Conservation (phyloP, 2,329 filamentous ascomycete species). For the Trematosphaeria pertusa region DNA sequence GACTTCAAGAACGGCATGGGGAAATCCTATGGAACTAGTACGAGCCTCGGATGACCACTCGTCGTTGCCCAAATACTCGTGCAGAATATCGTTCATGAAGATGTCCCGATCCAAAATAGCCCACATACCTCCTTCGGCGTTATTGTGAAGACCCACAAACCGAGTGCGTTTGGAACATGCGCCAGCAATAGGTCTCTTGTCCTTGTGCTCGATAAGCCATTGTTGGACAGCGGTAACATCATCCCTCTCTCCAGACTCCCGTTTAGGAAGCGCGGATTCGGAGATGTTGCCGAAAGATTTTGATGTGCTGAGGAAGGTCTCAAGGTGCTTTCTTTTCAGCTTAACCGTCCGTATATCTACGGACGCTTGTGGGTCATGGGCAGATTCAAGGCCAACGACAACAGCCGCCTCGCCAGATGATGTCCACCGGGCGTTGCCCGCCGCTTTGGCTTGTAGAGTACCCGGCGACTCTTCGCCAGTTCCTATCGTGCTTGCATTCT, state of each 20-base stretch:
- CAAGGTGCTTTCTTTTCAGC: slow-evolving; percentile 52
- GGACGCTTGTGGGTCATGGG: slow-evolving; percentile 3
- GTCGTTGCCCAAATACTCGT: slow-evolving; percentile 34
- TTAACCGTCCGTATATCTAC: slow-evolving; percentile 37
- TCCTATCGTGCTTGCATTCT: slow-evolving; percentile 54
- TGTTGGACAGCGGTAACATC: slow-evolving; percentile 40
- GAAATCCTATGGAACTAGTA: slow-evolving; percentile 48
- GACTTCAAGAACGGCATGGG: slow-evolving; percentile 60
- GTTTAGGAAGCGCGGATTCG: slow-evolving; percentile 15
- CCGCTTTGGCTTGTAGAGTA: slow-evolving; percentile 37
- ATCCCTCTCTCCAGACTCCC: slow-evolving; percentile 15
- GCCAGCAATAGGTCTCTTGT: slow-evolving; percentile 56
- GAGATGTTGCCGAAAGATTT: slow-evolving; percentile 19
- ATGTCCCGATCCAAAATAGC: slow-evolving; percentile 58
- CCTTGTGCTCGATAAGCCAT: slow-evolving; percentile 54
- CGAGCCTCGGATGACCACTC: slow-evolving; percentile 40
- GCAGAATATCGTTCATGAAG: slow-evolving; percentile 45
- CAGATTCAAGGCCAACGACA: slow-evolving; percentile 25
- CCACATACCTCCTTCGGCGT: slow-evolving; percentile 51
- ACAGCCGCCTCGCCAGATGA: slow-evolving; percentile 42
- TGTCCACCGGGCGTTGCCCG: slow-evolving; percentile 45
- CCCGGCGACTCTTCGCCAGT: slow-evolving; percentile 46
- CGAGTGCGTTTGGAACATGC: slow-evolving; percentile 55
- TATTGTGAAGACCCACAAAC: slow-evolving; percentile 57
- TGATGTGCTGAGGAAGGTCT: slow-evolving; percentile 47